Evolutionary conservation across 345 rosid species (phyloP).

Genomic region (Eucalyptus guilfoylei): DNA sequence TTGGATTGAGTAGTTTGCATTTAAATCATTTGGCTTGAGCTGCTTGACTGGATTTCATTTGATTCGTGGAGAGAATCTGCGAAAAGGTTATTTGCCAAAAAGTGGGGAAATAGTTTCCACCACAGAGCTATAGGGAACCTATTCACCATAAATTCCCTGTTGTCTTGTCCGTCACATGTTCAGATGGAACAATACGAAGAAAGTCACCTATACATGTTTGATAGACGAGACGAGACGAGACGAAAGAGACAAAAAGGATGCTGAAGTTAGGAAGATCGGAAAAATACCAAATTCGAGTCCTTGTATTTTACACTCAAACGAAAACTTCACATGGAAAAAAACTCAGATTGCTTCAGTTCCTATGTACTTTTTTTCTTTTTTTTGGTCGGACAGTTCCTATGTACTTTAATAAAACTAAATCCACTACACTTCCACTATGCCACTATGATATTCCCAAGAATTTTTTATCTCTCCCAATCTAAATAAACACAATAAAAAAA

Average conservation of each 20-base stretch:
- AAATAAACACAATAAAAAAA: too few relatives aligned
- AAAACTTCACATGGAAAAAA: too few relatives aligned
- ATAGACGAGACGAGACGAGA: neutral
- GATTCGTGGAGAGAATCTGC: neutral
- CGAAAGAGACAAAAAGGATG: neutral
- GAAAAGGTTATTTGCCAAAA: neutral
- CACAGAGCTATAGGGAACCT: neutral
- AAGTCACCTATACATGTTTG: neutral
- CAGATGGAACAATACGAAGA: neutral
- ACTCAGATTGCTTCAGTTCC: too few relatives aligned
- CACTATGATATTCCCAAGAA: too few relatives aligned
- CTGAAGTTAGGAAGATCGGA: neutral
- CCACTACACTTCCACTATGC: too few relatives aligned
- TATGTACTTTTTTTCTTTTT: too few relatives aligned
- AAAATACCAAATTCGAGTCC: neutral
- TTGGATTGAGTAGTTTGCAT: neutral
- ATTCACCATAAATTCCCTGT: neutral
- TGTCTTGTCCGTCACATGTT: neutral
- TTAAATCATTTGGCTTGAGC: neutral
- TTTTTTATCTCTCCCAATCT: too few relatives aligned
- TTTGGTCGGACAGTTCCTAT: too few relatives aligned
- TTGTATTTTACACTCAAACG: too few relatives aligned
- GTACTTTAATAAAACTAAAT: too few relatives aligned
- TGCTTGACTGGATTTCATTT: neutral
- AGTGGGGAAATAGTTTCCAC: neutral